A percentile compares a stretch with the other conserved stretches of the same genome.
Evolutionary conservation across 306 rosid species (phyloP).

Genomic region (Castanopsis chinensis): DNA sequence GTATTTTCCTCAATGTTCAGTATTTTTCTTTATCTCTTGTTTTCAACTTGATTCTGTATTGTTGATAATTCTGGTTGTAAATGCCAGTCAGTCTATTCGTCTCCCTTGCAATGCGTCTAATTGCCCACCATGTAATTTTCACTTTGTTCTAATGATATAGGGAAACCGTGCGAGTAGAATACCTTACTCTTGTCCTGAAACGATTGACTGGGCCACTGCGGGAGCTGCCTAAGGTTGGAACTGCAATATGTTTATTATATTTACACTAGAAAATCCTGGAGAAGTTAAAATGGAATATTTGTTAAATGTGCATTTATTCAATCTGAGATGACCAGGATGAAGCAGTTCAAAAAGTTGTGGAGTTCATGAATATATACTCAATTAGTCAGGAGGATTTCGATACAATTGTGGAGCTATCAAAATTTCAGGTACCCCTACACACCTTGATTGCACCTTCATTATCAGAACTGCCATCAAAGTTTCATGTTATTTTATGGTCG

Average conservation of each 20-base stretch:
- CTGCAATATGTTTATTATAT: slow-evolving; percentile 3
- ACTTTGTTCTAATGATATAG: slow-evolving; percentile 46
- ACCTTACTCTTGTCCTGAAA: slow-evolving; percentile 60
- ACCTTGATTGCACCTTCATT: slow-evolving; percentile 2
- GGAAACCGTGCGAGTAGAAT: slow-evolving; percentile 71
- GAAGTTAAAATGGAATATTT: slow-evolving; percentile 15
- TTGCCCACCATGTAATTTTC: slow-evolving; percentile 6
- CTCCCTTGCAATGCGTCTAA: slow-evolving; percentile 9
- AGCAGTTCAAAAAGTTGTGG: slow-evolving; percentile 83
- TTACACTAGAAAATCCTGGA: slow-evolving; percentile 9
- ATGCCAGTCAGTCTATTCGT: background rate
- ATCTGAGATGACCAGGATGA: slow-evolving; percentile 63
- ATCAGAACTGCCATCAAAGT: slow-evolving; percentile 2
- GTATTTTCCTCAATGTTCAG: background rate
- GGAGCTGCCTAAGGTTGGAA: slow-evolving; percentile 71
- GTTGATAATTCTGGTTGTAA: background rate
- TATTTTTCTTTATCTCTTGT: background rate
- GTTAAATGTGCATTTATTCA: slow-evolving; percentile 6
- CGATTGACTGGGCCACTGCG: slow-evolving; percentile 70
- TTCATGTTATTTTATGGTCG: background rate
- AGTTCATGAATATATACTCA: slow-evolving; percentile 83
- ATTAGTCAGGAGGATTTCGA: slow-evolving; percentile 84
- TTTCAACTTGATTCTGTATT: background rate
- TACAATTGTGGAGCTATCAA: slow-evolving; percentile 80
- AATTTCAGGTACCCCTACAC: slow-evolving; percentile 64